phyloP scores from a whole-genome alignment of 2,329 filamentous ascomycete species.

The Aquanectria penicillioides region DNA sequence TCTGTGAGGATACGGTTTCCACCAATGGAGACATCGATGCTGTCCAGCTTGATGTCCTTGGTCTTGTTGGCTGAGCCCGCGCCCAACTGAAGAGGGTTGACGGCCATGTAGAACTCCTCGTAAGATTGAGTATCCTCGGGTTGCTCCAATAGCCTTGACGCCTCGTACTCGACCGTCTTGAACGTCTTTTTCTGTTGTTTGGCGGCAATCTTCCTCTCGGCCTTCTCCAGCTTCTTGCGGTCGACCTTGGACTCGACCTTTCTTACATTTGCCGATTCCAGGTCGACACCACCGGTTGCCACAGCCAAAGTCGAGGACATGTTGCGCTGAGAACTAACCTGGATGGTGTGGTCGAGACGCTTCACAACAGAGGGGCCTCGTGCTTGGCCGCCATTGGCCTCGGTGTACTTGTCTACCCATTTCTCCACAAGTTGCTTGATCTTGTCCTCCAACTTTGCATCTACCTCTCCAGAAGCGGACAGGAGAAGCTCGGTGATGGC shows the following conservation, averaged over 20 bases:
- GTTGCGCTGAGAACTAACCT: constrained; percentile 92
- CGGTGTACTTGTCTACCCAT: constrained; percentile 85
- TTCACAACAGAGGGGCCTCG: constrained; percentile 81
- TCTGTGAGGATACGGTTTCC: constrained; percentile 90
- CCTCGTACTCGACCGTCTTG: constrained; percentile 98
- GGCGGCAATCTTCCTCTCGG: constrained; percentile 94
- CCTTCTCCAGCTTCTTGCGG: constrained; percentile 98
- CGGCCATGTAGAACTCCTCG: constrained; percentile 99
- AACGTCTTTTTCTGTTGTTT: constrained; percentile 99
- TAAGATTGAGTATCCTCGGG: constrained; percentile 89
- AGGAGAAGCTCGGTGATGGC: constrained; percentile 88
- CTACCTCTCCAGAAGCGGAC: constrained; percentile 89
- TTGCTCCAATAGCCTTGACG: constrained; percentile 86
- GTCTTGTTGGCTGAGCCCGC: constrained; percentile 80
- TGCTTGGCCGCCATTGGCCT: constrained; percentile 75
- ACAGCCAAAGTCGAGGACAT: constrained; percentile 96
- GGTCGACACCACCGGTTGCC: constrained; percentile 83
- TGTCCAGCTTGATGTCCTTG: constrained; percentile 98
- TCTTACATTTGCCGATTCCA: constrained; percentile 90
- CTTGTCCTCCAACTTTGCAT: constrained; percentile 75
- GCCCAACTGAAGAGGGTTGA: constrained; percentile 94
- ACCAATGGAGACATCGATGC: constrained; percentile 92
- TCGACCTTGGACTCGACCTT: constrained; percentile 99
- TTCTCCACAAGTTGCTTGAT: constrained; percentile 88
- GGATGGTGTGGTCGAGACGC: constrained; percentile 92